Conservation (phyloP, 331 rosid species). For the Acacia concinna region DNA sequence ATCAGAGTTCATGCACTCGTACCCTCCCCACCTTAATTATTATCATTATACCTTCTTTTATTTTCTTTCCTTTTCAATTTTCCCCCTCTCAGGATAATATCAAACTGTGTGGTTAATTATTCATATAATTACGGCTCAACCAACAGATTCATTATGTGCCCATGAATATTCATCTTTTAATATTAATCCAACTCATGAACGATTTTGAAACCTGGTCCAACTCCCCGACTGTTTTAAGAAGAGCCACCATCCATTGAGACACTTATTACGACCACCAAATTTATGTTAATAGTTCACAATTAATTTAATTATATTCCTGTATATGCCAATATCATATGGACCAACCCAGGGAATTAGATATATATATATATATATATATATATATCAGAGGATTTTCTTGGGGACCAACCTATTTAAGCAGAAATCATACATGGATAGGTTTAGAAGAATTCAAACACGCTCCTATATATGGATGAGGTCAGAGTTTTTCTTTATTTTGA, state of each 20-base stretch:
- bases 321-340: too few relatives aligned
- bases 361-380: too few relatives aligned
- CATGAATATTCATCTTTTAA: background rate
- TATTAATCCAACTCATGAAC: background rate
- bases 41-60: background rate
- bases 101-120: constrained; percentile 30
- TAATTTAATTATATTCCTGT: too few relatives aligned
- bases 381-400: too few relatives aligned
- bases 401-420: too few relatives aligned
- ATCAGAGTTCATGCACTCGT: constrained; percentile 30
- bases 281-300: too few relatives aligned
- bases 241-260: background rate
- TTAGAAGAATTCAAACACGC: too few relatives aligned
- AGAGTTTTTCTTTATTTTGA: too few relatives aligned
- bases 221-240: background rate
- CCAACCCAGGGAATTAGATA: too few relatives aligned
- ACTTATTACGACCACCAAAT: background rate
- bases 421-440: too few relatives aligned
- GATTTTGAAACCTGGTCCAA: background rate
- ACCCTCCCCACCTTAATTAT: constrained; percentile 4
- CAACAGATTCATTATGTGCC: background rate
- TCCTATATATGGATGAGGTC: too few relatives aligned
- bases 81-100: constrained; percentile 16
- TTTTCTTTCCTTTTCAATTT: too few relatives aligned
- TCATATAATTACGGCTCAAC: constrained; percentile 8